These are phyloP conservation scores for Echeveria elegans DNA, from an alignment of 164 flowering plant genomes.

Conservation along the genomic window DNA sequence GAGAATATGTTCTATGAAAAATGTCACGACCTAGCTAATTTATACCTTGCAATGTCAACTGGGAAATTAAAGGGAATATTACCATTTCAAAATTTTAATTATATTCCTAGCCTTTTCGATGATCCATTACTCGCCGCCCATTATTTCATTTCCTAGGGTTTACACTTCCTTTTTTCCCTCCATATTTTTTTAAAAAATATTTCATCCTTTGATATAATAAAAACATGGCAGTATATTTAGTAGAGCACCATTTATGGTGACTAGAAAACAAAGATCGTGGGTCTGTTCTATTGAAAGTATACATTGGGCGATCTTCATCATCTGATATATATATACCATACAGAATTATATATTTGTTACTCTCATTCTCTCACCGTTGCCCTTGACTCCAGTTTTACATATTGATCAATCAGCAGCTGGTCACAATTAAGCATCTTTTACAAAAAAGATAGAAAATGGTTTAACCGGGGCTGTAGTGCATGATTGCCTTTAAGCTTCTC, in stretches of 20 bases:
- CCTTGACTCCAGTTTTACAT: too few relatives aligned
- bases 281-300: too few relatives aligned
- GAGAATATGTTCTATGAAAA: neutral
- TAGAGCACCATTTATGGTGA: too few relatives aligned
- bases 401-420: neutral
- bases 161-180: neutral
- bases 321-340: too few relatives aligned
- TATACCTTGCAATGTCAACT: constrained; percentile 1
- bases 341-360: too few relatives aligned
- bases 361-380: too few relatives aligned
- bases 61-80: neutral
- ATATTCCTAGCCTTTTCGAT: neutral
- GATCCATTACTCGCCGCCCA: neutral
- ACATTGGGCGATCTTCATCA: too few relatives aligned
- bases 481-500: neutral
- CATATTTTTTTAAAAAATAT: neutral
- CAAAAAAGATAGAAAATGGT: too few relatives aligned
- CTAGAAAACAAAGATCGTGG: too few relatives aligned
- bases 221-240: too few relatives aligned
- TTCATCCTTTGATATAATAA: too few relatives aligned
- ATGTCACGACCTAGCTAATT: neutral
- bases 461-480: neutral
- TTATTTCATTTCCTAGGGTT: neutral
- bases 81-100: neutral
- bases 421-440: neutral